Conservation (phyloP, 2,329 filamentous ascomycete species). For the Fusarium lateritium region DNA sequence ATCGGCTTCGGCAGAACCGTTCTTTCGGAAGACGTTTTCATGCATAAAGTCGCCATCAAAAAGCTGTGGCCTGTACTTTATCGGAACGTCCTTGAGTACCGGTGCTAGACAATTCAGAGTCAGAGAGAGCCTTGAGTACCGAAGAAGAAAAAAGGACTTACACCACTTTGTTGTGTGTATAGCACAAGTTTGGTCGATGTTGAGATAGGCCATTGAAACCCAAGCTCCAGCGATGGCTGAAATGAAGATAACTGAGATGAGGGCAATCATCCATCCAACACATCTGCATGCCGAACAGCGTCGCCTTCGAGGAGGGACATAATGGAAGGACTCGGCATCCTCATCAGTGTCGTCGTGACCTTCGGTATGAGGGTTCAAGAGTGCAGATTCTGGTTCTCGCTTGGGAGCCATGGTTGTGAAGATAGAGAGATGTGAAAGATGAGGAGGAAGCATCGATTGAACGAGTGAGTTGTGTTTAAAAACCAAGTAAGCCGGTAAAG, state of each 20-base stretch:
- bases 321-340: constrained; percentile 37
- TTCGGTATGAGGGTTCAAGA: constrained; percentile 33
- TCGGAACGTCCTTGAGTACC: constrained; percentile 52
- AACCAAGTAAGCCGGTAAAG: neutral
- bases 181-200: constrained; percentile 45
- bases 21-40: constrained; percentile 66
- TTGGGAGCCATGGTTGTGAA: constrained; percentile 39
- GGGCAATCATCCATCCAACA: constrained; percentile 20
- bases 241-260: constrained; percentile 25
- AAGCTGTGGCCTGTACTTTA: constrained; percentile 52
- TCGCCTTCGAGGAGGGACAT: constrained; percentile 29
- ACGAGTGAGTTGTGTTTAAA: constrained; percentile 1
- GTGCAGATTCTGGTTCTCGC: constrained; percentile 40
- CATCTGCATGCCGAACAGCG: constrained; percentile 36
- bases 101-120: constrained; percentile 47
- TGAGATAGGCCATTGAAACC: constrained; percentile 40
- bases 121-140: neutral
- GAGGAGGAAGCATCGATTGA: neutral
- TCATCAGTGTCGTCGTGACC: constrained; percentile 37
- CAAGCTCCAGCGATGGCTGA: constrained; percentile 41
- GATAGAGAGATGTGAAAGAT: neutral
- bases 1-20: constrained; percentile 67
- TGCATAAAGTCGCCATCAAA: constrained; percentile 72
- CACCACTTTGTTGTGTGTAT: constrained; percentile 57
- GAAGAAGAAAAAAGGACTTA: constrained; percentile 41